Evolutionary conservation across 2,329 filamentous ascomycete genomes (phyloP), one percentile per base, ranked within the genome.

Genomic region (Epichloe gansuensis): DNA sequence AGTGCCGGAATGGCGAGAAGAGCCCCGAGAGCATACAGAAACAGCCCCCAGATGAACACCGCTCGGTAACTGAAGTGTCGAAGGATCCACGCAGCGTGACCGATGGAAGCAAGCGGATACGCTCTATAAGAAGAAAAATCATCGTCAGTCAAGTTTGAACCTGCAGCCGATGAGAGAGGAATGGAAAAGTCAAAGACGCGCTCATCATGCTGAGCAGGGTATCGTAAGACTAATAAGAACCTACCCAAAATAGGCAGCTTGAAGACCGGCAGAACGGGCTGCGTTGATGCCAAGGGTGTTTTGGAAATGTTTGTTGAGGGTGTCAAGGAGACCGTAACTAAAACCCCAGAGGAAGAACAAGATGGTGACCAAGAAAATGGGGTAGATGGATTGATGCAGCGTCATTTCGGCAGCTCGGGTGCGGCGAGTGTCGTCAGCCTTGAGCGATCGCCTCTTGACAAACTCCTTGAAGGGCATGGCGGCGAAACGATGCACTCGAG

Each of bases 91-190:
- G 83, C 82, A 17, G 83, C 78, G 50, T 74, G 72, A 55, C 84
- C 77, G 54, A 84, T 74, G 53, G 86, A 87, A 8, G 82, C 83
- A 46, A 88, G 72, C 17, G 84, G 84, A 61, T 87, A 85, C 12
- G 80, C 77, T 17, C 78, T 76, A 57, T 7, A 17, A 48, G 27
- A 17, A n/a, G 21, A 47, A 23, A 38, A 15, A 11, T 51, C 13
- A 47, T 17, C 2, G 41, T 54, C 63, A 78, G 77, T 53, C 51
- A 66, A 67, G 21, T 31, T 38, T 21, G 8, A 31, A 31, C 9
- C 8, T 8, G 31, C 8, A 31, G 8, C 9, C 31, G 31, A 31
- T 9, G 31, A 12, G 5, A 38, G 3, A n/a, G 11, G 11, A 25
- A 31, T 11, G 31, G 31, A 1, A 31, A 9, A 31, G 31, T 31